Evolutionary conservation across 805 yeast species (phyloP), one percentile per base, ranked within the genome.

Genomic region (Teunomyces barrocoloradensis): DNA sequence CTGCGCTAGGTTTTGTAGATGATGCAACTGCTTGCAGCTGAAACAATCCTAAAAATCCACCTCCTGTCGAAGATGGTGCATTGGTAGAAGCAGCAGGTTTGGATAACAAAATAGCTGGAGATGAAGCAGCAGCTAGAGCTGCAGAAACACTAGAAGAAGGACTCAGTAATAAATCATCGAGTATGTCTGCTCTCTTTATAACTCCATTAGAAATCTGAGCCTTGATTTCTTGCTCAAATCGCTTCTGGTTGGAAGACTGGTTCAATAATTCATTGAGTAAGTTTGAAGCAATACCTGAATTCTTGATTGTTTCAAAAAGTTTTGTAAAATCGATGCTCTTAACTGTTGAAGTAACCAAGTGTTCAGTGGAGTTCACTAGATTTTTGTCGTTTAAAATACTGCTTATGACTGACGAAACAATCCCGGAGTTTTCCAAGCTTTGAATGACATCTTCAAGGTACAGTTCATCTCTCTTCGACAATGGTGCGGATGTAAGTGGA

Each of bases 281-380:
- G 2, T 48, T 47, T 33, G 49, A 48, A 38, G 57, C 56, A 37
- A 60, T 44, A 18, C 65, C 69, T 30, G 69, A 63, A 38, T 56
- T 56, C 47, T 63, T 64, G 40, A 66, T 53, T 12, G 59, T 49
- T 15, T 49, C 49, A 49, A 54, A 63, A 37, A 66, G 42, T 5
- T 53, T 43, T 4, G 49, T 25, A 50, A 60, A 61, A 46, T 63
- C 53, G 45, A 56, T 54, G 39, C 58, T 56, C 37, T 50, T 44
- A 44, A 65, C 45, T n/a, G 64, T 53, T 32, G 58, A 50, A 10
- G 55, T 37, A 6, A 63, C 37, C 35, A 66, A 51, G 11, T 46
- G 45, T 10, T 56, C 47, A 39, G 63, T 63, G 30, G 58, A 55
- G 9, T 53, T 53, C 32, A 56, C 45, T 34, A 60, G 50, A 6